Evolutionary conservation across 257 asterid genomes (phyloP), one percentile per base, ranked within the genome.

Genomic region (Nicotiana noctiflora): DNA sequence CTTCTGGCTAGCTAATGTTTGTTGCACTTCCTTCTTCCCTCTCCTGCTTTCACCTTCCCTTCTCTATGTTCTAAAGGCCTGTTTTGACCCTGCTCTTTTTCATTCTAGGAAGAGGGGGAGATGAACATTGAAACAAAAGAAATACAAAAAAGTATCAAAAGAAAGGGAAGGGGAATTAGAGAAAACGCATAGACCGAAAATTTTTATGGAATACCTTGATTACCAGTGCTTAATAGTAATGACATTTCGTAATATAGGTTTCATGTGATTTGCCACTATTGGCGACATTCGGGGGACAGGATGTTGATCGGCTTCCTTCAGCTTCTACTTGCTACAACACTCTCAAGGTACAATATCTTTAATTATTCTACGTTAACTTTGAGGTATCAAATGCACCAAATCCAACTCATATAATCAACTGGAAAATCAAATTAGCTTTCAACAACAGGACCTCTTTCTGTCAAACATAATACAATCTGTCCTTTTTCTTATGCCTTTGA

Each of bases 301-400:
- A 95, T 86, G 98, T 93, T 86, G 99, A 93, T 86, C 92, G 99
- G 80, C 98, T 95, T 85, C 99, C 99, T 76, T 95, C 99, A 74
- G 98, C 99, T 84, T 95, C 99, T 61, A 95, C 99, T 32, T 95
- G 99, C 86, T 95, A 95, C 83, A 93, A 95, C 86, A 93, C 97
- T 82, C 88, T 95, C 77, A 93, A 93, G 99, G 98, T 95, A 88
- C 79, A 8, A 11, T 81, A 51, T 72, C 46, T 64, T 7, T 13
- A 44, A 72, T 21, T 72, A 46, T 23, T 46, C 23, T 49, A 23
- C 2, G 14, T 72, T 25, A 23, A 72, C 23, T 72, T 72, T 72
- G 61, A 23, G 37, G 40, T 56, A 46, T 72, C 25, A n/a, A 8
- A 72, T 72, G 61, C 61, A 49, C 40, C 77, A 44, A 44, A 44